Base-by-base conservation (phyloP, 2,329 filamentous ascomycete species). In the Blastomyces silverae region DNA sequence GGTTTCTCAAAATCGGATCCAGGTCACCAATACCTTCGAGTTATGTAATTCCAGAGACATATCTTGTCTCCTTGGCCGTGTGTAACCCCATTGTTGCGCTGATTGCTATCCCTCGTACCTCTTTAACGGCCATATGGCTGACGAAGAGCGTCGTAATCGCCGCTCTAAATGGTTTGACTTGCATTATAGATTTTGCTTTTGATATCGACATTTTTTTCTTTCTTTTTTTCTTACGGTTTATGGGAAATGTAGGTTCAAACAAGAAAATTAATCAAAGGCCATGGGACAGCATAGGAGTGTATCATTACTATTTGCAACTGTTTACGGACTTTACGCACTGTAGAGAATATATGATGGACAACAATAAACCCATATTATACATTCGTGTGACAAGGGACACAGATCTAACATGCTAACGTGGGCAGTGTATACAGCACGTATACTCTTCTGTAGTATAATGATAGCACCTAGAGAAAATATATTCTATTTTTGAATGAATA, bases 1-100 rank as follows among this genome's bases (percentile, higher is more conserved):
- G 13, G 57, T 31, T 60, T 48, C 57, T 46, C 15, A 60, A 44
- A 34, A 57, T 57, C 31, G 55, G 31, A 31, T 20, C 39, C 7
- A 8, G 37, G 57, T 31, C 22, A 48, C 34, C 34, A 25, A 58
- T 58, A 58, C 56, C 20, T 7, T 42, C 6, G 4, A 22, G 55
- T 11, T 34, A 5, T 34, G 4, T n/a, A 11, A 15, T 31, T 20
- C 34, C 13, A 17, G 37, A 58, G 55, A 37, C 22, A 58, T 44
- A 42, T 25, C n/a, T 44, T 44, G 10, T 28, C 37, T 42, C n/a
- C 20, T 28, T 28, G 37, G 37, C 56, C 56, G 56, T 44, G 56
- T 59, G 13, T 37, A n/a, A 44, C 37, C 37, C 37, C 37, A 44
- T 44, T 5, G 2, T 39, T 44, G 34, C 42, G 37, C 31, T 42